phyloP scores from a whole-genome alignment of 2,329 filamentous ascomycete genomes.

The Verticillium isaacii region DNA sequence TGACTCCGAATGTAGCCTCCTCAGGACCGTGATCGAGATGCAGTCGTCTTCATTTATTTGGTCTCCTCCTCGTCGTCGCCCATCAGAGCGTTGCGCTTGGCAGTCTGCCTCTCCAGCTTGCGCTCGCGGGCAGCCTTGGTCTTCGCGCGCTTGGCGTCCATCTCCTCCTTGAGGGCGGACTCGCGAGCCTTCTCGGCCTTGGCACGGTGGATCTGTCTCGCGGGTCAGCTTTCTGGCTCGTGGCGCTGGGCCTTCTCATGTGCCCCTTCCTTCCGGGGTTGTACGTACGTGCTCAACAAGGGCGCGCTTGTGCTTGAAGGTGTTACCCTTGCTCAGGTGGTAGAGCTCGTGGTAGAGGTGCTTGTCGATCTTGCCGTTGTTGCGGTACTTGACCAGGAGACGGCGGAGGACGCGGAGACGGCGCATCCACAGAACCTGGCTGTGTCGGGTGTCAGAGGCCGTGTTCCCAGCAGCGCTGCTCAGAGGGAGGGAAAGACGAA shows the following conservation, averaged over 20 bases:
- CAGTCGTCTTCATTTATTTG: constrained; percentile 32
- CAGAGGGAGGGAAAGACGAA: constrained; percentile 42
- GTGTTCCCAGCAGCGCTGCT: background rate
- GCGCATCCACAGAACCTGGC: constrained; percentile 99
- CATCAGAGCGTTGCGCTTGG: constrained; percentile 84
- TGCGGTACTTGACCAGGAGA: constrained; percentile 99
- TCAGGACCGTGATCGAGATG: constrained; percentile 36
- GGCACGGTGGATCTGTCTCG: constrained; percentile 90
- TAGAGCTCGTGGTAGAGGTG: constrained; percentile 99
- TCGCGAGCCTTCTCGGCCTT: constrained; percentile 99
- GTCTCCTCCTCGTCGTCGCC: constrained; percentile 62
- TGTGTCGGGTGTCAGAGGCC: constrained; percentile 32
- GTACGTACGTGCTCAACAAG: constrained; percentile 98
- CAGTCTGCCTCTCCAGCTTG: constrained; percentile 84
- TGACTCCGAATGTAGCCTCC: constrained; percentile 57
- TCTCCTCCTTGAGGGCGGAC: constrained; percentile 95
- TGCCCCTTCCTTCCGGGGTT: background rate
- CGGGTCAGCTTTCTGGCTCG: background rate
- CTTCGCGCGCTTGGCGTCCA: constrained; percentile 99
- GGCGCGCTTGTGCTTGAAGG: constrained; percentile 99
- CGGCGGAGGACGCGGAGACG: constrained; percentile 98
- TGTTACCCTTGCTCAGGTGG: constrained; percentile 99
- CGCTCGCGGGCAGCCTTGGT: constrained; percentile 99
- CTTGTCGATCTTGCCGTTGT: constrained; percentile 99
- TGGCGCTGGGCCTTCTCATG: background rate